Base-by-base conservation (phyloP, 805 yeast genomes). In the Suhomyces tanzawaensis region DNA sequence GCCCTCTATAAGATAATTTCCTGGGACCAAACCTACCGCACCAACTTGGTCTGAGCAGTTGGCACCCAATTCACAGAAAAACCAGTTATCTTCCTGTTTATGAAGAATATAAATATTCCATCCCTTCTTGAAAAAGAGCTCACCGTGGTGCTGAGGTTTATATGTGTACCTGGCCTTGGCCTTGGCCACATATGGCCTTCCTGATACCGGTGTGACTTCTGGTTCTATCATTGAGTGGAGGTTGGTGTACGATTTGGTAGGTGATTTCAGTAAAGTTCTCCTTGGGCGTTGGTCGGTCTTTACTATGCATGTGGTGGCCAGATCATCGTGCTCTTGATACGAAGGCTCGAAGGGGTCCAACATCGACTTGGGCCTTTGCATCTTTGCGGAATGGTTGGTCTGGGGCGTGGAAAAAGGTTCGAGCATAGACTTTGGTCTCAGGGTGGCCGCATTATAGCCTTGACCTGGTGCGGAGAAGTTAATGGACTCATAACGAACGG, bases 1-100 rank as follows among this genome's bases (percentile, higher is more conserved):
- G 21, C 64, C 71, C 48, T 69, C 74, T 18, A 51, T 47, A 12
- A 69, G 44, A 44, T 69, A 69, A 35, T 69, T 69, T 11, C 71
- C 72, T 1, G 74, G 73, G 14, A 69, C 71, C 32, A 69, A 51
- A 0, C 74, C 74, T 4, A 69, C 58, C 40, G 48, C 35, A 6
- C 74, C 74, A 14, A 47, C 46, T 2, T 43, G 42, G 4, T 52
- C 53, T n/a, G 53, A 58, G 37, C 66, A 55, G 34, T 66, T 67
- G 3, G 63, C 64, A 4, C 48, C 46, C 42, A 69, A 55, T 44
- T 69, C 74, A 48, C 74, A 69, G 25, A 68, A 59, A 44, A 47
- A 69, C 74, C 74, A 69, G 38, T 64, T 58, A 41, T 69, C 74
- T 36, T 62, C 71, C 44, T 69, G 74, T 39, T 62, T 64, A 49